Conservation (phyloP, 345 rosid species). For the Laguncularia racemosa region DNA sequence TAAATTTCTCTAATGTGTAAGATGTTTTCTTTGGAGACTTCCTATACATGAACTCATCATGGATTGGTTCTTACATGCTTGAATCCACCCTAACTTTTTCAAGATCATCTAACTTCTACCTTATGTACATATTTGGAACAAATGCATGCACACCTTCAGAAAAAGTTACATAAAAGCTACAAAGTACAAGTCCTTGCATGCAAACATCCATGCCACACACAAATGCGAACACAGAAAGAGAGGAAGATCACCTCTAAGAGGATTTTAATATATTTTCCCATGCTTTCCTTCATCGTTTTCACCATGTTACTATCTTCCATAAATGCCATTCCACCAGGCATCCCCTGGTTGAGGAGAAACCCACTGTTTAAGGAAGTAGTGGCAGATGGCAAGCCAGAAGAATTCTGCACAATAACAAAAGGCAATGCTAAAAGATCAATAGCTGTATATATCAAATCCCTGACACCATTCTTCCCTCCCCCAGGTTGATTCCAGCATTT, state of each 20-base stretch:
- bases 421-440: constrained; percentile 91
- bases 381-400: constrained; percentile 69
- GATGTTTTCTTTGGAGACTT: too few relatives aligned
- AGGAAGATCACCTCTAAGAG: constrained; percentile 66
- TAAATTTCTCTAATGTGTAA: too few relatives aligned
- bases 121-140: too few relatives aligned
- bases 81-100: too few relatives aligned
- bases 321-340: constrained; percentile 70
- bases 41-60: too few relatives aligned
- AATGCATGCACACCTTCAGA: too few relatives aligned
- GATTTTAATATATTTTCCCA: constrained; percentile 75
- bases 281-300: constrained; percentile 79
- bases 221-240: neutral
- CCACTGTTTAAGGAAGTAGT: constrained; percentile 92
- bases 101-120: too few relatives aligned
- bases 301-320: constrained; percentile 71
- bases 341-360: constrained; percentile 77
- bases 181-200: too few relatives aligned
- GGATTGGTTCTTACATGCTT: too few relatives aligned
- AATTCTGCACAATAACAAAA: constrained; percentile 80
- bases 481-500: constrained; percentile 85
- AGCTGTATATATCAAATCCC: constrained; percentile 59
- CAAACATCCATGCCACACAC: neutral
- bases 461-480: constrained; percentile 86
- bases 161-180: too few relatives aligned